Percentiles rank a stretch among this genome's conserved stretches.
These are phyloP conservation scores for Uronychia binucleata DNA, from an alignment of 73 alveolate species.

Conservation along the genomic window DNA sequence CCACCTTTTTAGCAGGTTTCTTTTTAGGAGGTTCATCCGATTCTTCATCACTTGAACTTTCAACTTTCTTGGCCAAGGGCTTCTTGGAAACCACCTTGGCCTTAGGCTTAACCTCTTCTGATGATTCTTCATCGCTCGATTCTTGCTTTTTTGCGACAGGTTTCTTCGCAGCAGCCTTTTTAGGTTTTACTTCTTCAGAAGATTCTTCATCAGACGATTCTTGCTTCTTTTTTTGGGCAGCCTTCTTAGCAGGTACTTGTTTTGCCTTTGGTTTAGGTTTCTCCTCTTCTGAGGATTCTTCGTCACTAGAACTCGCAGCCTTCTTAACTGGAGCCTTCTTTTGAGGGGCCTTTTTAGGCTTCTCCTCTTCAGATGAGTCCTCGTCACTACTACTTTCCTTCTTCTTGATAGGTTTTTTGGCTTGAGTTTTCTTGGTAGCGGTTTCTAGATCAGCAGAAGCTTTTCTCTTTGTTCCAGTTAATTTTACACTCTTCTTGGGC, in stretches of 20 bases:
- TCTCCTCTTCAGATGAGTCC: slow-evolving; percentile 14
- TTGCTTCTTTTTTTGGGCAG: slow-evolving; percentile 1
- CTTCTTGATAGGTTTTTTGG: slow-evolving; percentile 26
- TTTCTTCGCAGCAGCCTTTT: too few relatives aligned
- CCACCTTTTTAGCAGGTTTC: too few relatives aligned
- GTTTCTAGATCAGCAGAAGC: slow-evolving; percentile 6
- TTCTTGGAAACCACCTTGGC: too few relatives aligned
- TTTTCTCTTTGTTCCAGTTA: background rate
- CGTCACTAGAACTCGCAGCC: slow-evolving; percentile 15
- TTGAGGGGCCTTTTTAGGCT: slow-evolving; percentile 11
- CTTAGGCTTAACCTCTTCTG: too few relatives aligned
- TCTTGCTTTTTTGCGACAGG: too few relatives aligned
- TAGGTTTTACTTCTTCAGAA: too few relatives aligned
- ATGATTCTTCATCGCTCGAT: too few relatives aligned
- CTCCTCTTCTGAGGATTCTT: slow-evolving; percentile 4
- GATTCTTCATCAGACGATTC: too few relatives aligned
- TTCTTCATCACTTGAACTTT: background rate
- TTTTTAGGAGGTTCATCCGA: background rate
- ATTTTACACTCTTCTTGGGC: background rate
- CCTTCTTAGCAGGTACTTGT: background rate
- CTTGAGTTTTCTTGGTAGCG: slow-evolving; percentile 25
- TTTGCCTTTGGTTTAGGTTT: slow-evolving; percentile 7
- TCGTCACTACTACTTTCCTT: slow-evolving; percentile 19
- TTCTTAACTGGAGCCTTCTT: background rate
- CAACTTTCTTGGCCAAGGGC: background rate